A percentile compares a stretch with the other conserved stretches of the same genome.
Evolutionary conservation across 108 stramenopile species (phyloP).

Genomic region (Schizochytrium sp.): DNA sequence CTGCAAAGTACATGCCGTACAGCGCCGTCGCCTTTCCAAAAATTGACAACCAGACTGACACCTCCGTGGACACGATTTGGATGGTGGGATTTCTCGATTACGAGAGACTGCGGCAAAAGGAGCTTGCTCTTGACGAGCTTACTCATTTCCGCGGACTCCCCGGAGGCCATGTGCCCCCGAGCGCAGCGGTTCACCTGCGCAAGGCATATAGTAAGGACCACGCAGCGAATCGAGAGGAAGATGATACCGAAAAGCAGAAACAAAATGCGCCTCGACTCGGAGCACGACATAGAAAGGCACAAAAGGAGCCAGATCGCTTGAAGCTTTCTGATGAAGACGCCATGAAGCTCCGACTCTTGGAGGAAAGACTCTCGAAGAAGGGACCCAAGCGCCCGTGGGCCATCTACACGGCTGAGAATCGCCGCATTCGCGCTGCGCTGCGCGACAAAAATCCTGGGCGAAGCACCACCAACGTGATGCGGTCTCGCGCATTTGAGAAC

Average conservation of each 20-base stretch:
- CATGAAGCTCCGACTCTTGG: background rate
- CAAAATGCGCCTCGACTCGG: background rate
- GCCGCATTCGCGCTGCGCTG: background rate
- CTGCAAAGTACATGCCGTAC: slow-evolving; percentile 9
- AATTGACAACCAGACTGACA: background rate
- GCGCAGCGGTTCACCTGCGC: background rate
- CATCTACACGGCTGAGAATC: background rate
- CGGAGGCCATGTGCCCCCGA: background rate
- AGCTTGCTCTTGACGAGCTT: background rate
- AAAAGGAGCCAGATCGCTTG: background rate
- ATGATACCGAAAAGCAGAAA: background rate
- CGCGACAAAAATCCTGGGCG: background rate
- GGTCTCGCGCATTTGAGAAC: background rate
- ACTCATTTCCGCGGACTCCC: background rate
- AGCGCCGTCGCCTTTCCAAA: background rate
- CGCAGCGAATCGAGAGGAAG: background rate
- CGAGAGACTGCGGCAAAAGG: background rate
- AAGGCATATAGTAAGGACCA: background rate
- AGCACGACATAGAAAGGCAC: background rate
- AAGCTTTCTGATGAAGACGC: background rate
- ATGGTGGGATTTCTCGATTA: slow-evolving; percentile 8
- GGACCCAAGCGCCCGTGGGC: background rate
- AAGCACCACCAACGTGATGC: background rate
- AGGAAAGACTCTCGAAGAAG: background rate
- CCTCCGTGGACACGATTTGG: background rate